Conservation (phyloP, 2,329 filamentous ascomycete species). For the Colletotrichum sojae region DNA sequence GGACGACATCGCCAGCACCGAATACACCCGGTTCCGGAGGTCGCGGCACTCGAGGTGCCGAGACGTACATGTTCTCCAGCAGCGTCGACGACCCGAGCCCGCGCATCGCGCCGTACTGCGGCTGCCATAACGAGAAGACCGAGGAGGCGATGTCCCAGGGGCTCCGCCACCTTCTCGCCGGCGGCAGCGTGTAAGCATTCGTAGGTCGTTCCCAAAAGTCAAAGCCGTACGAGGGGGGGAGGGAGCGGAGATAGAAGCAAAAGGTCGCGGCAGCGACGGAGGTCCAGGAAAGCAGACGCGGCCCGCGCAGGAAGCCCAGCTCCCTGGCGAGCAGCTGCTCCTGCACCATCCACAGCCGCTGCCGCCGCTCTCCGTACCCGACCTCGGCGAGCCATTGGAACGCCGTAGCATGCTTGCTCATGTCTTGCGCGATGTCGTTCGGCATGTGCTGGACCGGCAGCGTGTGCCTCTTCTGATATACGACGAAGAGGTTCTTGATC, state of each 20-base stretch:
- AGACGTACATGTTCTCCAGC: not conserved
- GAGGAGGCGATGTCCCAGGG: not conserved
- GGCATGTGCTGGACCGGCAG: not conserved
- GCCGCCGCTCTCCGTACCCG: not conserved
- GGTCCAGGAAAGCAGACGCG: not conserved
- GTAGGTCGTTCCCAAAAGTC: not conserved
- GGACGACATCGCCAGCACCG: not conserved
- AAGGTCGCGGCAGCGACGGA: not conserved
- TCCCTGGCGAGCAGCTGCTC: constrained; percentile 1
- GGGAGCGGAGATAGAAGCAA: not conserved
- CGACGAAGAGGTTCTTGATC: not conserved
- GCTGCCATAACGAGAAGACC: not conserved
- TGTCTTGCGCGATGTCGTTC: not conserved
- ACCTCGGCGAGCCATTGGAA: not conserved
- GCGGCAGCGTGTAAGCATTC: not conserved
- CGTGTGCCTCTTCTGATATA: not conserved
- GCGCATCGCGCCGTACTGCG: not conserved
- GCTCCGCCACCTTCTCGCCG: not conserved
- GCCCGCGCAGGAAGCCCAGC: not conserved
- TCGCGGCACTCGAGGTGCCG: not conserved
- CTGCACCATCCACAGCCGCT: constrained; percentile 4
- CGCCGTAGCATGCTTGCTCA: not conserved
- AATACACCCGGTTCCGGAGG: not conserved
- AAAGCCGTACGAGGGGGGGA: not conserved
- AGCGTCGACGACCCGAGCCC: not conserved